Conservation (phyloP, 306 rosid species). For the Inga leiocalycina region DNA sequence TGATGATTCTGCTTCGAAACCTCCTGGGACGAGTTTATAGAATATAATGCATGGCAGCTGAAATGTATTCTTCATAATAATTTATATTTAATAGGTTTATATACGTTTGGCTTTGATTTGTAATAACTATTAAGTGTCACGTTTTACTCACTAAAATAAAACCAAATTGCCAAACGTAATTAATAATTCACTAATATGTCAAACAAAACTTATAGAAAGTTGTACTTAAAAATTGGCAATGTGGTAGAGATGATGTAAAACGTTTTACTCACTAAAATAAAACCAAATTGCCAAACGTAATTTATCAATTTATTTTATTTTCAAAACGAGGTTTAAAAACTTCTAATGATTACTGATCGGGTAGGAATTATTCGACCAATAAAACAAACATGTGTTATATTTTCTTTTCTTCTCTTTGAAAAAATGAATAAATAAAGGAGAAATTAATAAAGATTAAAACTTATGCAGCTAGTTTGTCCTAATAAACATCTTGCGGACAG, state of each 20-base stretch:
- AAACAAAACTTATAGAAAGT: neutral
- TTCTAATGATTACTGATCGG: neutral
- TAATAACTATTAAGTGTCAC: neutral
- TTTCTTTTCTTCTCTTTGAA: neutral
- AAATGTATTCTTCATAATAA: neutral
- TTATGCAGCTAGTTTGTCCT: neutral
- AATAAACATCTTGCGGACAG: neutral
- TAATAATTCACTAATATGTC: no score
- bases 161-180: neutral
- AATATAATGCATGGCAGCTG: neutral
- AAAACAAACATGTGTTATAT: neutral
- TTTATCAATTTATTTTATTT: neutral
- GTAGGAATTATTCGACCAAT: neutral
- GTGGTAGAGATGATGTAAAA: no score
- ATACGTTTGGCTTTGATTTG: neutral
- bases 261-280: no score
- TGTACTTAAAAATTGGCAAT: neutral
- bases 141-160: neutral
- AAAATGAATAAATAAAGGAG: neutral
- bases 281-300: no score
- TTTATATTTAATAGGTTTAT: neutral
- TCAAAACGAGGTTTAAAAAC: no score
- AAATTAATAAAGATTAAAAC: neutral
- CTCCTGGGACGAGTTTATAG: slow-evolving; percentile 58
- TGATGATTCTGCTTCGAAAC: slow-evolving; percentile 50